Evolutionary conservation across 2,329 filamentous ascomycete species (phyloP), one percentile per base, ranked within the genome.

Genomic region (Pseudogymnoascus sp.): DNA sequence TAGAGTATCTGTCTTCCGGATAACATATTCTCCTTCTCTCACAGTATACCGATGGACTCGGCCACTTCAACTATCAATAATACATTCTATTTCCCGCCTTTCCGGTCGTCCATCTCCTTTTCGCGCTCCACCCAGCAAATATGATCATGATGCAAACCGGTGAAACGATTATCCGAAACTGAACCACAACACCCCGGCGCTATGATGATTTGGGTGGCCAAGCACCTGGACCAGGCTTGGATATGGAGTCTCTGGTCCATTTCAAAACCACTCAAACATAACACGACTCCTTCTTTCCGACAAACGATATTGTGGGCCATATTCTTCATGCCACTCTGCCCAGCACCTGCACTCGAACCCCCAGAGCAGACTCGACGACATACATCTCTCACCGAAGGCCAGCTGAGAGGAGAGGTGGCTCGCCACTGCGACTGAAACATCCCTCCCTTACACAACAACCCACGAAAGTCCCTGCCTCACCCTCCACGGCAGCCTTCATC

Each of bases 391-490:
- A 33, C 33, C 29, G 4, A 33, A 18, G 8, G n/a, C 45, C 45
- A 55, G 9, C 45, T 55, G 45, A 55, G 27, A 55, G 45, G 45
- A 55, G 45, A 55, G 45, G 45, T 55, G 45, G 45, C 45, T 55
- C n/a, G 45, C 45, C 45, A 55, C 45, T 33, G 18, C 45, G 29
- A 33, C 45, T 55, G 45, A 55, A 55, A 55, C 45, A 55, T 33
- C n/a, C n/a, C 45, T 29, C 18, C 27, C 45, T 55, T 55, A 13
- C 45, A 52, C 45, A 31, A 18, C 45, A 52, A 5, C 45, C 21
- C 33, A 59, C 25, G 5, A 36, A 39, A 13, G 29, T 36, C 58
- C 33, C 33, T 27, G 7, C 33, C 5, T 40, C 58, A 39, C 33
- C 37, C 33, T 10, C 8, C 18, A 25, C 25, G 33, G 15, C 33